Conservation (phyloP, 1,139 yeast species). For the Sugiyamaella neomexicana region DNA sequence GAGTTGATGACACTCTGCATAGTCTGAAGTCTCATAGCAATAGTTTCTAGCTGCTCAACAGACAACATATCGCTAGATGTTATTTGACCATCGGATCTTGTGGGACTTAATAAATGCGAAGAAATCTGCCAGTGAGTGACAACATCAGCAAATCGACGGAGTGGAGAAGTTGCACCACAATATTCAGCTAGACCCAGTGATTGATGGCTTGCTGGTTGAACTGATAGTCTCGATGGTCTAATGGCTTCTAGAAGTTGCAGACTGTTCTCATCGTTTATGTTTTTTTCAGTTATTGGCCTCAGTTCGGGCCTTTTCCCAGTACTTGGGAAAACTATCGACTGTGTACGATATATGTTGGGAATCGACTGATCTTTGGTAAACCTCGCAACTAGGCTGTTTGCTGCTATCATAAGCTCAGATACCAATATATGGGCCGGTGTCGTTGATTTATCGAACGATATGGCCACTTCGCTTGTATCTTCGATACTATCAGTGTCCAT, state of each 20-base stretch:
- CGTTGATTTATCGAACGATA: not conserved
- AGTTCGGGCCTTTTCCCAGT: constrained; percentile 26
- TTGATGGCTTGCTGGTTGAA: constrained; percentile 51
- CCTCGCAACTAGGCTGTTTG: constrained; percentile 63
- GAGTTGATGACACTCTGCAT: constrained; percentile 26
- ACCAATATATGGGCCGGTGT: constrained; percentile 48
- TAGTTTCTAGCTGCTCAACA: constrained; percentile 29
- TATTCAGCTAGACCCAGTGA: constrained; percentile 66
- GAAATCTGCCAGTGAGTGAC: constrained; percentile 75
- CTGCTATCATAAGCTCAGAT: constrained; percentile 77
- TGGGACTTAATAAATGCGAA: constrained; percentile 36
- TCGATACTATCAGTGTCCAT: not conserved
- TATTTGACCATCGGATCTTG: not conserved
- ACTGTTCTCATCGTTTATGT: not conserved
- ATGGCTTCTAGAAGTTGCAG: constrained; percentile 29
- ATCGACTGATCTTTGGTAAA: constrained; percentile 50
- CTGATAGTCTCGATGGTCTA: constrained; percentile 36
- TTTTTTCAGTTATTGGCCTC: not conserved
- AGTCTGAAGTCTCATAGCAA: constrained; percentile 34
- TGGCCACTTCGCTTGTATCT: not conserved
- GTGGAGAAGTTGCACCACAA: constrained; percentile 83
- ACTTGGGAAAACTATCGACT: constrained; percentile 43
- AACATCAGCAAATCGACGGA: constrained; percentile 82
- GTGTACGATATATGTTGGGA: constrained; percentile 60
- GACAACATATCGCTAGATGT: constrained; percentile 10